Evolutionary conservation across 2,329 filamentous ascomycete species (phyloP).

Genomic region (Cladobotryum protrusum): DNA sequence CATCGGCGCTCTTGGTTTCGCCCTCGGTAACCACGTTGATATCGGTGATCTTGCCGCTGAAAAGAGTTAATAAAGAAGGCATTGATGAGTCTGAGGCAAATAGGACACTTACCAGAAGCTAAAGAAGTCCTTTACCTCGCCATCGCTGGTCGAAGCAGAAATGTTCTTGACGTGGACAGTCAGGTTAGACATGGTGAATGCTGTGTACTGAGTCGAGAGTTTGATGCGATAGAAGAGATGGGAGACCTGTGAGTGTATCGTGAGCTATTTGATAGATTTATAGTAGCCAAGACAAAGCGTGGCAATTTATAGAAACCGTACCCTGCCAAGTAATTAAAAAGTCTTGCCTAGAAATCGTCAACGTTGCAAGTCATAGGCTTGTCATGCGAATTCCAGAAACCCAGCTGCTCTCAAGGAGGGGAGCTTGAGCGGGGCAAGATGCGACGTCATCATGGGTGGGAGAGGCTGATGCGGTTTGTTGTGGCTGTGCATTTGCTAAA

Average conservation of each 20-base stretch:
- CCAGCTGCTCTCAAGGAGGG: constrained; percentile 3
- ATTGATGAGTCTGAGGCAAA: neutral
- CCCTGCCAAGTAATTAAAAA: constrained; percentile 4
- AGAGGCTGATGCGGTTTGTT: constrained; percentile 1
- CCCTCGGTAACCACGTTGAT: constrained; percentile 67
- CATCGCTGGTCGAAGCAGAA: constrained; percentile 71
- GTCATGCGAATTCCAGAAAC: constrained; percentile 3
- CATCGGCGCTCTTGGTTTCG: constrained; percentile 75
- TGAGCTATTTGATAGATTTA: neutral
- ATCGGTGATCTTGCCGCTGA: constrained; percentile 82
- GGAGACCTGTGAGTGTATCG: neutral
- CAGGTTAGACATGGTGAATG: constrained; percentile 15
- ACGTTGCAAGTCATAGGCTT: constrained; percentile 1
- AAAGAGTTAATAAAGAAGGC: neutral
- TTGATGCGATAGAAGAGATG: neutral
- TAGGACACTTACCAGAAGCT: constrained; percentile 68
- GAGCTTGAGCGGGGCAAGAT: constrained; percentile 12
- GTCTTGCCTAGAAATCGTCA: constrained; percentile 1
- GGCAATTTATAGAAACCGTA: constrained; percentile 8
- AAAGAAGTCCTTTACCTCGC: constrained; percentile 95
- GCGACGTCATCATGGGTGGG: constrained; percentile 13
- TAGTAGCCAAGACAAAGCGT: neutral
- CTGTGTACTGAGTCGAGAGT: too few species aligned
- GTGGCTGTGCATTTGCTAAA: constrained; percentile 6
- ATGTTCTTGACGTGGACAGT: constrained; percentile 91